Percentiles rank a stretch among this genome's conserved stretches.
Evolutionary conservation across 306 rosid genomes (phyloP).

Genomic region (Biancaea sappan): DNA sequence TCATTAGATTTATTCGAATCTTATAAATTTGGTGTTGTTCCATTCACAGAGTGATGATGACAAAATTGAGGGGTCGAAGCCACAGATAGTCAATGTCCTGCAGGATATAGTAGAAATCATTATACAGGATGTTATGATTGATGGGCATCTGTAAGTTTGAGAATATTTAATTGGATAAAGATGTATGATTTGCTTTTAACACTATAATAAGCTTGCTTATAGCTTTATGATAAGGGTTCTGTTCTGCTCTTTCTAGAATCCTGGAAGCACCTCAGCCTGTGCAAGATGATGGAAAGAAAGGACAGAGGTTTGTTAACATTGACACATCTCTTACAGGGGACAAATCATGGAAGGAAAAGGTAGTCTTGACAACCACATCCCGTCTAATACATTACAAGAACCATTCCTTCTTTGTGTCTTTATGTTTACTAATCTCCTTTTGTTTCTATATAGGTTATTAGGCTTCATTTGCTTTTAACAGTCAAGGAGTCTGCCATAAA

Average conservation of each 20-base stretch:
- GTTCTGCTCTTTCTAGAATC: conserved; percentile 44
- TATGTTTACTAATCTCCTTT: conserved; percentile 16
- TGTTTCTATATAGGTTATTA: conserved; percentile 48
- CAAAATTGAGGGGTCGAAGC: conserved; percentile 23
- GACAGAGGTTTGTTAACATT: conserved; percentile 59
- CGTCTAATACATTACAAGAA: background rate
- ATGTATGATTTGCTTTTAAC: background rate
- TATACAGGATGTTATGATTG: conserved; percentile 60
- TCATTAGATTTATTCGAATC: background rate
- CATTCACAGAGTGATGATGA: conserved; percentile 47
- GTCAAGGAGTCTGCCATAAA: conserved; percentile 80
- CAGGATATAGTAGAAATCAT: conserved; percentile 77
- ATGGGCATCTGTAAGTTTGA: conserved; percentile 53
- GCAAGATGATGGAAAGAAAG: conserved; percentile 32
- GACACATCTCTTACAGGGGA: background rate
- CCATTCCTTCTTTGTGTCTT: background rate
- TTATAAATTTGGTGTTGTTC: too few species aligned
- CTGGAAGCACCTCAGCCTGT: conserved; percentile 26
- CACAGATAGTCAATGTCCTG: conserved; percentile 64
- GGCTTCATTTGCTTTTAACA: conserved; percentile 73
- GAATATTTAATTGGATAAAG: background rate
- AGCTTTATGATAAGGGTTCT: conserved; percentile 26
- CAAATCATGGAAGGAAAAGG: conserved; percentile 65
- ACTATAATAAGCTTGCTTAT: background rate
- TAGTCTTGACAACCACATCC: conserved; percentile 27